Evolutionary conservation across 2,329 filamentous ascomycete genomes (phyloP).

Genomic region (Eurotiales sp.): DNA sequence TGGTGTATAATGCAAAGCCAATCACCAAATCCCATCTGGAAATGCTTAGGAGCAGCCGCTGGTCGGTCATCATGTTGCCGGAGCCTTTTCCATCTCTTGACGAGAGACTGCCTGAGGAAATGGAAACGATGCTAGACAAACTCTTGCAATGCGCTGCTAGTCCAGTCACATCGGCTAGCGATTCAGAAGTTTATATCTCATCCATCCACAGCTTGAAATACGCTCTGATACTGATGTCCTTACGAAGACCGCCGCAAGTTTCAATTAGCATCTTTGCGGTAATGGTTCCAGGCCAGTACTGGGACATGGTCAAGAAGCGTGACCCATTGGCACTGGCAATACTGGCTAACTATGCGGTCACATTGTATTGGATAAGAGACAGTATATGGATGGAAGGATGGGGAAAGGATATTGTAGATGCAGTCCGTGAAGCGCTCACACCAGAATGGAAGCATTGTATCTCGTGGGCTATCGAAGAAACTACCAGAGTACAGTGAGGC

Average conservation of each 20-base stretch:
- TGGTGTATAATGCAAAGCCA: conserved; percentile 1
- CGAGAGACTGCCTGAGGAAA: conserved; percentile 1
- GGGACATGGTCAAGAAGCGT: conserved; percentile 7
- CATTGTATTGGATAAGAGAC: conserved; percentile 1
- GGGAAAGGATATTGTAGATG: conserved; percentile 11
- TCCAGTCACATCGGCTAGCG: neutral
- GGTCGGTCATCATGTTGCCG: conserved; percentile 8
- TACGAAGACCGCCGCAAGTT: neutral
- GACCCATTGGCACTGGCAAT: conserved; percentile 12
- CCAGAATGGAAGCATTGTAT: conserved; percentile 13
- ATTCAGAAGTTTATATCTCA: conserved; percentile 3
- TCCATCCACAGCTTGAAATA: conserved; percentile 5
- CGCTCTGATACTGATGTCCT: neutral
- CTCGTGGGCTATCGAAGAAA: conserved; percentile 6
- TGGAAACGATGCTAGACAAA: conserved; percentile 10
- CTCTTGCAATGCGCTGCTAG: neutral
- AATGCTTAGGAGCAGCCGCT: neutral
- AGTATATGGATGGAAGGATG: conserved; percentile 13
- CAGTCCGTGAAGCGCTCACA: conserved; percentile 3
- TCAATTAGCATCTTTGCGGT: conserved; percentile 5
- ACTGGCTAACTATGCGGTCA: conserved; percentile 12
- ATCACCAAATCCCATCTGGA: conserved; percentile 6
- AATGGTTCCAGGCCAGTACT: conserved; percentile 2
- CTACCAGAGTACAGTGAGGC: too few relatives aligned
- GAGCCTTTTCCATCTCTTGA: neutral